Percentiles rank a stretch among this genome's conserved stretches.
These are phyloP conservation scores for Tephrocybe sp. DNA, from an alignment of 768 basidiomycete genomes.

Conservation along the genomic window DNA sequence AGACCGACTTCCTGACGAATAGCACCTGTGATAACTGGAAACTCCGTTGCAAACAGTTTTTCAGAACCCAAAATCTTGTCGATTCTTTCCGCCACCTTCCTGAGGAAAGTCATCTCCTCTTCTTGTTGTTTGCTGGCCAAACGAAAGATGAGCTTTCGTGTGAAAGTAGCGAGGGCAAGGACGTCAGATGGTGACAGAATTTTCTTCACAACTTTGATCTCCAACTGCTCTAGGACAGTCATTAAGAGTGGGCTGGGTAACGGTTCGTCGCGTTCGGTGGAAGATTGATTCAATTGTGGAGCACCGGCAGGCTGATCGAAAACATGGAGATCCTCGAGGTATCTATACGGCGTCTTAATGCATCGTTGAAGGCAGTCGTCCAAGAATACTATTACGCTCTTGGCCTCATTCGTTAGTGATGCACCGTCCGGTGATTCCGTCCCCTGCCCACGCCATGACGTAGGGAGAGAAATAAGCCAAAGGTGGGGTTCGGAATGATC, in stretches of 20 bases:
- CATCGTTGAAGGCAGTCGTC: conserved; percentile 88
- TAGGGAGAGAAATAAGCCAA: conserved; percentile 74
- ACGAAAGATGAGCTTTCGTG: conserved; percentile 61
- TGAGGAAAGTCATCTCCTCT: conserved; percentile 40
- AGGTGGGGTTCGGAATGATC: conserved; percentile 66
- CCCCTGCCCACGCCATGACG: conserved; percentile 31
- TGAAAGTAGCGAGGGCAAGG: conserved; percentile 61
- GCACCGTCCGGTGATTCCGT: conserved; percentile 52
- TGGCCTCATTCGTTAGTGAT: conserved; percentile 53
- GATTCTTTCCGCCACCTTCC: conserved; percentile 33
- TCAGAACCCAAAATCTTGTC: conserved; percentile 29
- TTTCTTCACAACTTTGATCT: conserved; percentile 60
- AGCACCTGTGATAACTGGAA: conserved; percentile 35
- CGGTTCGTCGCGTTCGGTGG: conserved; percentile 30
- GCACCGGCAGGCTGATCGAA: conserved; percentile 22
- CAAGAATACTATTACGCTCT: conserved; percentile 63
- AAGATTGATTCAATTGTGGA: too few species aligned
- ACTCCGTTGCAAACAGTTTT: conserved; percentile 28
- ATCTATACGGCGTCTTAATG: conserved; percentile 80
- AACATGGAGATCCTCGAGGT: conserved; percentile 68
- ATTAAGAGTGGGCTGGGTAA: conserved; percentile 76
- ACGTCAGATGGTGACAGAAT: conserved; percentile 59
- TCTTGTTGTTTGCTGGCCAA: conserved; percentile 57
- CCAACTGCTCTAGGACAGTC: conserved; percentile 77
- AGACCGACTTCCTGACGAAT: conserved; percentile 43